These are phyloP conservation scores for Paraphaeosphaeria sporulosa DNA, from an alignment of 2,329 filamentous ascomycete genomes.

Conservation along the genomic window DNA sequence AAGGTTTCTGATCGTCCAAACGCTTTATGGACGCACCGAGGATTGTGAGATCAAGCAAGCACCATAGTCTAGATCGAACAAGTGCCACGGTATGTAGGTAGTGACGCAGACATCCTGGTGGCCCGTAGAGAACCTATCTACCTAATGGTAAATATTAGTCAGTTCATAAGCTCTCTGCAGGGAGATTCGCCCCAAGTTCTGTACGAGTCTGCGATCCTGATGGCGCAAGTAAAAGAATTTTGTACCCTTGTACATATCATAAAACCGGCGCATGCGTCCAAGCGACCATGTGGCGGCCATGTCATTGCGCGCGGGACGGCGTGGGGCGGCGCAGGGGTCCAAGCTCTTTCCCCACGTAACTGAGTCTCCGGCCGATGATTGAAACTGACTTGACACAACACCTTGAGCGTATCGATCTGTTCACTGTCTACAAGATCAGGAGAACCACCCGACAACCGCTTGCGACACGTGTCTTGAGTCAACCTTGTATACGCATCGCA, in stretches of 20 bases:
- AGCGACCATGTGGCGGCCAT: not conserved
- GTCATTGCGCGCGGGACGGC: not conserved
- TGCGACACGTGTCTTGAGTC: slow-evolving; percentile 2
- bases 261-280: not conserved
- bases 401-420: not conserved
- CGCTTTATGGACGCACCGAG: not conserved
- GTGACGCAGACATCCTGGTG: too few species aligned
- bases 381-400: slow-evolving; percentile 8
- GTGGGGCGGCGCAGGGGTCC: slow-evolving; percentile 8
- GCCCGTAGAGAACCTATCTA: too few species aligned
- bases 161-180: too few species aligned
- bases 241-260: not conserved
- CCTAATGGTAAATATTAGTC: too few species aligned
- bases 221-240: not conserved
- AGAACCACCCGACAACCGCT: not conserved
- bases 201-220: too few species aligned
- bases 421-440: not conserved
- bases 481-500: not conserved
- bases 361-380: slow-evolving; percentile 1
- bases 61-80: not conserved
- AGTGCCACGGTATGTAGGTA: too few species aligned
- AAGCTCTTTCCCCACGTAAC: slow-evolving; percentile 3
- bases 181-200: too few species aligned
- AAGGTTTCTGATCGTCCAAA: slow-evolving; percentile 51
- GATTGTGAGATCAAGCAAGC: not conserved